These are phyloP conservation scores for Rauvolfia tetraphylla DNA, from an alignment of 257 asterid species.

Conservation along the genomic window DNA sequence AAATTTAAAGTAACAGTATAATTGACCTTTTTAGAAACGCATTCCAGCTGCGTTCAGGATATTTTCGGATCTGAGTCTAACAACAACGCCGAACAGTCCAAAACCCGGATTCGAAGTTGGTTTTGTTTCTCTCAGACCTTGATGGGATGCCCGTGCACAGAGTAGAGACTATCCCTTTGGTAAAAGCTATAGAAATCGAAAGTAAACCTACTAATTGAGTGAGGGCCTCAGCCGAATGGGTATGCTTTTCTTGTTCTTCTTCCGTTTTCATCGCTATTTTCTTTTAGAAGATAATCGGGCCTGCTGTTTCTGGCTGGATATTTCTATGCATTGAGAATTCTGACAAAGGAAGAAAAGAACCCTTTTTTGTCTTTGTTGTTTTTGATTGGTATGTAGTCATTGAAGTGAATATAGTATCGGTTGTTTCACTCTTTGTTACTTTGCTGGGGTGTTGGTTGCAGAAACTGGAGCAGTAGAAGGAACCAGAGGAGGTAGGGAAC, in stretches of 20 bases:
- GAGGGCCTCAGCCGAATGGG: conserved; percentile 4
- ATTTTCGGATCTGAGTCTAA: too few relatives aligned
- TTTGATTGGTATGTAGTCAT: too few relatives aligned
- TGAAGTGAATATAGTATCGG: too few relatives aligned
- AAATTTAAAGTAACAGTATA: too few relatives aligned
- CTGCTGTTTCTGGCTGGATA: neutral
- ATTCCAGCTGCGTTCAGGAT: too few relatives aligned
- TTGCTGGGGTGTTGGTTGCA: conserved; percentile 11
- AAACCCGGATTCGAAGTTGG: too few relatives aligned
- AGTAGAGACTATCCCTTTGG: neutral
- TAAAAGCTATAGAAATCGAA: neutral
- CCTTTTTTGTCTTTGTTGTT: too few relatives aligned
- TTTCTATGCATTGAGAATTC: neutral
- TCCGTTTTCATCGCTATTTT: neutral
- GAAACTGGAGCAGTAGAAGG: conserved; percentile 17
- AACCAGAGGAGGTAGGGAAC: conserved; percentile 15
- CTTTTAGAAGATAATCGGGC: neutral
- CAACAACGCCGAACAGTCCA: too few relatives aligned
- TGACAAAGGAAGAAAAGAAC: too few relatives aligned
- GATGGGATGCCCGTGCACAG: neutral
- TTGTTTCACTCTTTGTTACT: too few relatives aligned
- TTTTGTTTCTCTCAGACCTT: neutral
- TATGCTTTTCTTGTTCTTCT: neutral
- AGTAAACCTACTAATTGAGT: neutral
- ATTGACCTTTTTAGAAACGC: too few relatives aligned